phyloP scores from a whole-genome alignment of 192 early-diverging fungal genomes.

The Blastocladiella britannica region DNA sequence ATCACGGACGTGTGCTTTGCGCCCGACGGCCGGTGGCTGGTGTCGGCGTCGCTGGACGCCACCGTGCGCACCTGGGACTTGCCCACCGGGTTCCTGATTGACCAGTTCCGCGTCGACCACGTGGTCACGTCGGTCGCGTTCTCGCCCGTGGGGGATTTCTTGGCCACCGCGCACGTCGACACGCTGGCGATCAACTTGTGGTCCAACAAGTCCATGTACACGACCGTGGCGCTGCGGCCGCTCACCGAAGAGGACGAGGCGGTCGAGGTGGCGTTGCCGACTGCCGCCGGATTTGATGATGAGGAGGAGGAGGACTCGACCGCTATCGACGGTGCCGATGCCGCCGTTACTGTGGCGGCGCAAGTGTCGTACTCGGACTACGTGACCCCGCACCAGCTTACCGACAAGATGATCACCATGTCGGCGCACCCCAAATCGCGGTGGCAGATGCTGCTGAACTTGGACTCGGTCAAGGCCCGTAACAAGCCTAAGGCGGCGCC shows the following conservation, averaged over 20 bases:
- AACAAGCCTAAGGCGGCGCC: conserved; percentile 77
- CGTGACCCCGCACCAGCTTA: conserved; percentile 32
- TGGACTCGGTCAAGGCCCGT: conserved; percentile 78
- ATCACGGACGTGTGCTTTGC: conserved; percentile 81
- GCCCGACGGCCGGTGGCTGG: conserved; percentile 78
- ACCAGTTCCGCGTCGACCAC: conserved; percentile 52
- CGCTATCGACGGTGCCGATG: not conserved
- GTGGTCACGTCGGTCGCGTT: conserved; percentile 68
- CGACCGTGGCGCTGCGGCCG: conserved; percentile 41
- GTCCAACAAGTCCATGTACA: conserved; percentile 69
- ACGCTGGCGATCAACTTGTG: conserved; percentile 83
- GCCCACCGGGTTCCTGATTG: conserved; percentile 73
- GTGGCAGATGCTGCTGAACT: conserved; percentile 76
- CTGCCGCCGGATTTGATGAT: conserved; percentile 28
- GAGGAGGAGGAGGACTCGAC: conserved; percentile 8
- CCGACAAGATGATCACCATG: conserved; percentile 68
- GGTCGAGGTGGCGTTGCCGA: conserved; percentile 30
- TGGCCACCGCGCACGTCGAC: conserved; percentile 81
- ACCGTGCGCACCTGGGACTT: conserved; percentile 92
- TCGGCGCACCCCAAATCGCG: conserved; percentile 59
- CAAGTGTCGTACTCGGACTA: conserved; percentile 11
- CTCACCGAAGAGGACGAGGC: conserved; percentile 34
- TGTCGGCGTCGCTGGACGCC: conserved; percentile 60
- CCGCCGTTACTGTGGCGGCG: conserved; percentile 10
- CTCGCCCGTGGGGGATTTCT: conserved; percentile 74